These are phyloP conservation scores for Phytophthora ramorum DNA, from an alignment of 352 stramenopile species.

Conservation along the genomic window DNA sequence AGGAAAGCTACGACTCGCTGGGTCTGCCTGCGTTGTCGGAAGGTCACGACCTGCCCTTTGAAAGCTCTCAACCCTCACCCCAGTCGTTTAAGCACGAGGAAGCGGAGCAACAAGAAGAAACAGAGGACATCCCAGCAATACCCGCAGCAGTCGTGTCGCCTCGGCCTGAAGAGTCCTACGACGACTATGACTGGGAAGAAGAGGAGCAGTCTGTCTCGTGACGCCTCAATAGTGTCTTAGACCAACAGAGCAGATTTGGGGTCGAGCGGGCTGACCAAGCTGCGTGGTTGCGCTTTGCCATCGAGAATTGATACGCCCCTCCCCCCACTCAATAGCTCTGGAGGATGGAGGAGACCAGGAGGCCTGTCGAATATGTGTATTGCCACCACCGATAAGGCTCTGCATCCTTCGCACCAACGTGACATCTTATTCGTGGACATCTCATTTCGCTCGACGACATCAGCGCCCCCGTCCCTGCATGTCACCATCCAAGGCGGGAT, in stretches of 20 bases:
- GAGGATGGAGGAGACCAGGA: not conserved
- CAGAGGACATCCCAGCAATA: not conserved
- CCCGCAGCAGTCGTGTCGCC: slow-evolving; percentile 9
- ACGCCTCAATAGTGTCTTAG: not conserved
- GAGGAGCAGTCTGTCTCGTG: slow-evolving; percentile 49
- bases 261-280: not conserved
- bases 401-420: not conserved
- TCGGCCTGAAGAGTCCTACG: slow-evolving; percentile 58
- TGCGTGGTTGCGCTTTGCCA: not conserved
- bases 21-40: slow-evolving; percentile 53
- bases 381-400: not conserved
- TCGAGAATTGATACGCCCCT: not conserved
- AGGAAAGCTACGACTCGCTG: slow-evolving; percentile 75
- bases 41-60: slow-evolving; percentile 10
- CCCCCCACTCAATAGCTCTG: not conserved
- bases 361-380: not conserved
- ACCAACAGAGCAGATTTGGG: not conserved
- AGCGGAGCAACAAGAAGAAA: slow-evolving; percentile 2
- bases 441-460: slow-evolving; percentile 21
- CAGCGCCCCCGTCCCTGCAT: slow-evolving; percentile 15
- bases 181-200: slow-evolving; percentile 70
- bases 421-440: slow-evolving; percentile 7
- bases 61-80: slow-evolving; percentile 8
- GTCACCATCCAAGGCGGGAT: slow-evolving; percentile 24
- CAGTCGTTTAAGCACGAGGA: slow-evolving; percentile 5